These are phyloP conservation scores for Claviceps paspali DNA, from an alignment of 2,329 filamentous ascomycete species.

Conservation along the genomic window DNA sequence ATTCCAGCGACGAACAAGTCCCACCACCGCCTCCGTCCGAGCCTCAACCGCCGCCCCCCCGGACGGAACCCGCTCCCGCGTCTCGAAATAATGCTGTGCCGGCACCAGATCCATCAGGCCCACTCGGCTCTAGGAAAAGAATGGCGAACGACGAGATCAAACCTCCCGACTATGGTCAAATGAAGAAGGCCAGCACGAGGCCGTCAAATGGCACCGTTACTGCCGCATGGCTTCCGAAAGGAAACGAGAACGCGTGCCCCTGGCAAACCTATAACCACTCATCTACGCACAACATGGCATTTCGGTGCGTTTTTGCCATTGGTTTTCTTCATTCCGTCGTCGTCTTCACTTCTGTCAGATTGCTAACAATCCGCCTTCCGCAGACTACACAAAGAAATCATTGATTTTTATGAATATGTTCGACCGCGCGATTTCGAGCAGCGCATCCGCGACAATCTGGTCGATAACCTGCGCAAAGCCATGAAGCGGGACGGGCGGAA, in stretches of 20 bases:
- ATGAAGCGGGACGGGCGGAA: slow-evolving; percentile 34
- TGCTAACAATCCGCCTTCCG: neutral
- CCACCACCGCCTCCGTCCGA: slow-evolving; percentile 10
- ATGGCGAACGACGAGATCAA: slow-evolving; percentile 56
- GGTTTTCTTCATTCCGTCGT: too few relatives aligned
- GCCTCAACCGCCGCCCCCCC: slow-evolving; percentile 7
- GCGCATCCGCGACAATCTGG: slow-evolving; percentile 54
- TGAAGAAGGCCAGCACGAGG: slow-evolving; percentile 36
- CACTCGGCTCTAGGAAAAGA: slow-evolving; percentile 57
- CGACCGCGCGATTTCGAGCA: slow-evolving; percentile 65
- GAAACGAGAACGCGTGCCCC: slow-evolving; percentile 35
- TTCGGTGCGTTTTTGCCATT: slow-evolving; percentile 33
- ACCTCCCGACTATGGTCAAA: slow-evolving; percentile 33
- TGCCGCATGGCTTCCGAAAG: slow-evolving; percentile 33
- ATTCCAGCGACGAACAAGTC: slow-evolving; percentile 6
- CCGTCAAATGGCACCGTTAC: slow-evolving; percentile 34
- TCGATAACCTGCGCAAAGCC: slow-evolving; percentile 48
- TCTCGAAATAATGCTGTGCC: slow-evolving; percentile 3
- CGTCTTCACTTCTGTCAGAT: too few relatives aligned
- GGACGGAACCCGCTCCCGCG: neutral
- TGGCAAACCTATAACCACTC: slow-evolving; percentile 47
- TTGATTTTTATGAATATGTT: slow-evolving; percentile 79
- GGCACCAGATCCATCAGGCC: slow-evolving; percentile 20
- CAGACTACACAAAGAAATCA: slow-evolving; percentile 77
- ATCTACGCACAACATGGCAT: slow-evolving; percentile 33